phyloP scores from a whole-genome alignment of 2,329 filamentous ascomycete genomes.

The Rhexocercosporidium sp. region DNA sequence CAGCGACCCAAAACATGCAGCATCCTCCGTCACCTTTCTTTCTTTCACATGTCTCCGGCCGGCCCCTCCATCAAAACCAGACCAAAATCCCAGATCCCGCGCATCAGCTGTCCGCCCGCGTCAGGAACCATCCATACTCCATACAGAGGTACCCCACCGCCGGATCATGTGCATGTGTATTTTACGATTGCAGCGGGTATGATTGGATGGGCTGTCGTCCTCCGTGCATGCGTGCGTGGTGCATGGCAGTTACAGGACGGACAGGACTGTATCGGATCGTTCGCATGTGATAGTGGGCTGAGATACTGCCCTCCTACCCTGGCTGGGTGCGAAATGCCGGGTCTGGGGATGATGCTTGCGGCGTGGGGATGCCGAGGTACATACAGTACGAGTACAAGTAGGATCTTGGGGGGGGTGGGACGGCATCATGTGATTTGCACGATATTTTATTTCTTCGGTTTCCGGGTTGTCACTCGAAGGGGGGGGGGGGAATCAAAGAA shows the following conservation, averaged over 20 bases:
- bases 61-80: no score
- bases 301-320: no score
- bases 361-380: not conserved
- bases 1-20: no score
- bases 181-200: not conserved
- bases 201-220: slow-evolving; percentile 9
- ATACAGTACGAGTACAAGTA: no score
- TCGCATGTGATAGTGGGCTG: not conserved
- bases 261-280: no score
- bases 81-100: not conserved
- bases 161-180: slow-evolving; percentile 2
- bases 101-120: not conserved
- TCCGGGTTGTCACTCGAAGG: no score
- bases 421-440: not conserved
- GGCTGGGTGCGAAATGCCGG: slow-evolving; percentile 3
- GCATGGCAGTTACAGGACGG: no score
- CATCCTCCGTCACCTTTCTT: no score
- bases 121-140: no score
- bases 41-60: no score
- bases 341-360: not conserved
- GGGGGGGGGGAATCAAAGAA: no score
- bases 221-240: no score
- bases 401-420: not conserved
- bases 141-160: not conserved
- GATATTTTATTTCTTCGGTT: not conserved